Conservation (phyloP, 2,329 filamentous ascomycete species). For the Xylariaceae sp. region DNA sequence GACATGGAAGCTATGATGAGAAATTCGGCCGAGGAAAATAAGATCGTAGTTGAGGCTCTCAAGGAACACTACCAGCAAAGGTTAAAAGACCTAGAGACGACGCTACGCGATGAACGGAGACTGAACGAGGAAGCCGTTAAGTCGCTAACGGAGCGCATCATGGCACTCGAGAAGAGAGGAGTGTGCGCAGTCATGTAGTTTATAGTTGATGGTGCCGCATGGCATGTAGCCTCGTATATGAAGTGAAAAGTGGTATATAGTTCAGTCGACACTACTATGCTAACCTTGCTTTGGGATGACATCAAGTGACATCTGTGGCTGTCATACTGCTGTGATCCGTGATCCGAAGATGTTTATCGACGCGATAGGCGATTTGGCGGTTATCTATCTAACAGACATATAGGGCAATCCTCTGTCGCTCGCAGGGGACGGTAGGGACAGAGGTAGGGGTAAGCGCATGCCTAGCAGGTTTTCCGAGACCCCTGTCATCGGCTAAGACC, state of each 20-base stretch:
- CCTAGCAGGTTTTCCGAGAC: constrained; percentile 8
- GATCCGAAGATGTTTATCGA: too few relatives aligned
- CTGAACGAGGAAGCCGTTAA: constrained; percentile 37
- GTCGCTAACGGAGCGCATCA: constrained; percentile 34
- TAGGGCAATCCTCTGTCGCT: too few relatives aligned
- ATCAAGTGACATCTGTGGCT: too few relatives aligned
- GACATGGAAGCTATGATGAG: constrained; percentile 56
- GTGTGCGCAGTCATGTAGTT: constrained; percentile 37
- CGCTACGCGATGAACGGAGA: constrained; percentile 35
- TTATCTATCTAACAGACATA: too few relatives aligned
- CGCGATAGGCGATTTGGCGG: too few relatives aligned
- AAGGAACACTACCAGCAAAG: constrained; percentile 35
- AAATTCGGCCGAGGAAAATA: constrained; percentile 36
- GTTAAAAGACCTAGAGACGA: constrained; percentile 35
- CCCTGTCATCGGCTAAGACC: neutral
- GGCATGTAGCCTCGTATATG: too few relatives aligned
- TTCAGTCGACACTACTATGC: too few relatives aligned
- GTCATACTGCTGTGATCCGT: too few relatives aligned
- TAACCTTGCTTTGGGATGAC: too few relatives aligned
- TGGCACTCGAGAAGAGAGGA: constrained; percentile 31
- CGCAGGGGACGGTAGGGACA: too few relatives aligned
- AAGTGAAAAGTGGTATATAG: too few relatives aligned
- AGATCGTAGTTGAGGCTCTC: constrained; percentile 34
- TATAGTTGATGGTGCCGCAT: neutral
- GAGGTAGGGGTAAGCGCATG: too few relatives aligned